Conservation (phyloP, 306 rosid species). For the Vachellia collinsii region DNA sequence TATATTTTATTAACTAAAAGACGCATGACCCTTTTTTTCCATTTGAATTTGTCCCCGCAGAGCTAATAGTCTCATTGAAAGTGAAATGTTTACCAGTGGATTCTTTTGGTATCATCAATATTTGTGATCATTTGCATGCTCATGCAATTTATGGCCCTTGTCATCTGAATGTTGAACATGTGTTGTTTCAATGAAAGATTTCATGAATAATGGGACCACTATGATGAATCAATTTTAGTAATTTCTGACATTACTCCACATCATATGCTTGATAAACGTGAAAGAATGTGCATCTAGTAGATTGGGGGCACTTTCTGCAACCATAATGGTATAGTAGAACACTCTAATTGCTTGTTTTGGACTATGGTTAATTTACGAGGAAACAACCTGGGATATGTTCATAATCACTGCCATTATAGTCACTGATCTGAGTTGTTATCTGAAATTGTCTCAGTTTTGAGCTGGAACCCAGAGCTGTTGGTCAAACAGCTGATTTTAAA, state of each 20-base stretch:
- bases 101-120: neutral
- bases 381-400: slow-evolving; percentile 9
- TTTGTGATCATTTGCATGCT: slow-evolving; percentile 26
- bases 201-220: slow-evolving; percentile 13
- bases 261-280: slow-evolving; percentile 9
- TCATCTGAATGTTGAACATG: neutral
- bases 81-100: slow-evolving; percentile 9
- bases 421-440: slow-evolving; percentile 30
- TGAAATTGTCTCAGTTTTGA: slow-evolving; percentile 68
- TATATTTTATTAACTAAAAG: slow-evolving; percentile 3
- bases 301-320: slow-evolving; percentile 10
- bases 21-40: neutral
- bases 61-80: neutral
- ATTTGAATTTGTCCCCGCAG: neutral
- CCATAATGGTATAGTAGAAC: slow-evolving; percentile 2
- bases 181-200: neutral
- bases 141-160: neutral
- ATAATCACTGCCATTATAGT: slow-evolving; percentile 14
- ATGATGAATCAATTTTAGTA: slow-evolving; percentile 21
- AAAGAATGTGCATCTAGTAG: neutral
- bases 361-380: slow-evolving; percentile 4
- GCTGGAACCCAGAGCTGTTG: slow-evolving; percentile 75
- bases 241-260: neutral
- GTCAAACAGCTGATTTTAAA: slow-evolving; percentile 81
- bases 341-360: slow-evolving; percentile 27